Evolutionary conservation across 106 monocot species (phyloP).

Genomic region (Ottelia alismoides): DNA sequence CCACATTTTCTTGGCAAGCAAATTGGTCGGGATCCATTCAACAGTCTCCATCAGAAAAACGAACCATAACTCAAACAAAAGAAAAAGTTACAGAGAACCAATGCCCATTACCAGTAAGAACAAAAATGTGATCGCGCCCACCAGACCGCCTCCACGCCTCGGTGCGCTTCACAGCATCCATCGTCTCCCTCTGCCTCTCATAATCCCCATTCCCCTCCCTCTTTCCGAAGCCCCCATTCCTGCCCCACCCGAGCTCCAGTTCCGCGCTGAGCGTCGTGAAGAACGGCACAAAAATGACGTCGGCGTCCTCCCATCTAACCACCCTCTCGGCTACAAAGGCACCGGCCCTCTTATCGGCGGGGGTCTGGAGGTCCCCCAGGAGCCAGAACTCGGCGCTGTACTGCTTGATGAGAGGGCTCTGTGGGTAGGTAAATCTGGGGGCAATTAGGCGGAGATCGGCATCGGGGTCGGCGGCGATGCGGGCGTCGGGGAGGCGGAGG

Average conservation of each 20-base stretch:
- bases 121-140: slow-evolving; percentile 68
- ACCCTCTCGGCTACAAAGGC: slow-evolving; percentile 30
- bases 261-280: slow-evolving; percentile 87
- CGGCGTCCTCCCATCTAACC: slow-evolving; percentile 22
- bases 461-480: slow-evolving; percentile 46
- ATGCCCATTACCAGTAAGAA: slow-evolving; percentile 56
- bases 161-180: slow-evolving; percentile 26
- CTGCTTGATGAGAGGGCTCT: slow-evolving; percentile 67
- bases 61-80: too few species aligned
- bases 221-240: slow-evolving; percentile 55
- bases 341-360: slow-evolving; percentile 6
- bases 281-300: slow-evolving; percentile 89
- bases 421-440: too few species aligned
- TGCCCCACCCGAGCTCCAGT: slow-evolving; percentile 92
- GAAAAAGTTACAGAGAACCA: too few species aligned
- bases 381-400: slow-evolving; percentile 88
- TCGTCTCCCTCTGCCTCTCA: slow-evolving; percentile 55
- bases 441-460: too few species aligned
- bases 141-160: slow-evolving; percentile 59
- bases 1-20: too few species aligned
- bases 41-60: too few species aligned
- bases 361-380: slow-evolving; percentile 59
- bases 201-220: slow-evolving; percentile 72
- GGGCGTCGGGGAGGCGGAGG: slow-evolving; percentile 54
- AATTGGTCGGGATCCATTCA: too few species aligned